Evolutionary conservation across 2,329 filamentous ascomycete species (phyloP), one percentile per base, ranked within the genome.

Genomic region (Neurospora crassa): DNA sequence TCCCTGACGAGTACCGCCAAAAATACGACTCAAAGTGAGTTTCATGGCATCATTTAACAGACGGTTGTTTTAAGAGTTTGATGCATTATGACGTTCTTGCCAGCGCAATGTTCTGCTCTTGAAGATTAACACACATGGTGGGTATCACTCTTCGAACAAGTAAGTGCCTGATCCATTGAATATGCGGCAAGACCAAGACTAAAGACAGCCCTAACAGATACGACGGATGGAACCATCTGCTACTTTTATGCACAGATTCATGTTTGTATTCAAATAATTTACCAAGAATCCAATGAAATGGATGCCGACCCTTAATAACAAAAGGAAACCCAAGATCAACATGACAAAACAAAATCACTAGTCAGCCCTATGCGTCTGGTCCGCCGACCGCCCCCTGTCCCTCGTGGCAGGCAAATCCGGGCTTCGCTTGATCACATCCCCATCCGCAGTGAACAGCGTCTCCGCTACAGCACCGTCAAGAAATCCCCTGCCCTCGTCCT

Each of bases 401-500:
- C 1, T 63, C 29, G 24, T 63, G 24, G 53, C 29, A 37, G 53
- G 53, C 53, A 8, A 11, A 37, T 63, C 53, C 53, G 53, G 53
- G 29, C 29, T 63, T 18, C 53, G 53, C 53, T 63, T 63, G 7
- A 83, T 77, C 40, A 81, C 76, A 70, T 84, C 81, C 5, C 82
- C 82, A 42, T 84, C 81, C 1, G 80, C 77, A 1, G 82, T 82
- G 45, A 83, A 77, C 1, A 82, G 74, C 11, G 80, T 78, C 20
- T 79, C 79, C 24, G 82, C 81, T 14, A 76, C 76, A 53, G 82
- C 82, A 45, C 78, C 75, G 68, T 79, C 81, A 40, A 81, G 79
- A 14, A 80, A 79, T 53, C 88, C 78, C 40, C 88, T 78, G 1
- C 83, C 84, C 1, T 81, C 81, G 63, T 88, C 84, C 71, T 84